Conservation (phyloP, 768 basidiomycete genomes). For the Austroboletus eburneus region DNA sequence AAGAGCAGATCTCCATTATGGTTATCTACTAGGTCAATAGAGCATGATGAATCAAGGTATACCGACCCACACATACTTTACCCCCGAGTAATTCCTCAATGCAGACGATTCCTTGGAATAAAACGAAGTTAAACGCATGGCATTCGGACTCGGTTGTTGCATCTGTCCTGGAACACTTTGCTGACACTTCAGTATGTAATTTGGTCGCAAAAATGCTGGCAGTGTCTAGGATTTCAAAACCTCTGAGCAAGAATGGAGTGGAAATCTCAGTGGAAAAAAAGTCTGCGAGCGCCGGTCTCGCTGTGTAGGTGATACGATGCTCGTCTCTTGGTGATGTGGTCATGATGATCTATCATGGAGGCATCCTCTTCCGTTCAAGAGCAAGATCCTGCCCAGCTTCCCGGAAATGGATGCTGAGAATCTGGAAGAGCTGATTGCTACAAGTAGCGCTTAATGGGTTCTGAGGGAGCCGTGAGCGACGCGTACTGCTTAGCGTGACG, state of each 20-base stretch:
- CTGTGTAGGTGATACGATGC: not conserved
- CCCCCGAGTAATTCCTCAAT: not conserved
- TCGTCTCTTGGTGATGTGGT: not conserved
- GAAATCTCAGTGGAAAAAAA: not conserved
- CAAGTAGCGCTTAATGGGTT: not conserved
- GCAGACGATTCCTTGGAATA: not conserved
- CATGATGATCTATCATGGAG: not conserved
- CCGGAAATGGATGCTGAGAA: not conserved
- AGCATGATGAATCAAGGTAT: not conserved
- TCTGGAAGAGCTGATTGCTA: not conserved
- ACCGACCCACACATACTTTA: not conserved
- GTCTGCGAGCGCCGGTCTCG: not conserved
- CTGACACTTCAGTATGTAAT: not conserved
- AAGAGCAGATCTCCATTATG: not conserved
- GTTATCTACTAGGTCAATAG: not conserved
- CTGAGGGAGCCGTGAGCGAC: too few relatives aligned
- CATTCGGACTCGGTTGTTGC: not conserved
- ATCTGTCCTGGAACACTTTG: not conserved
- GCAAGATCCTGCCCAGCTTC: not conserved
- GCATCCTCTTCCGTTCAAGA: not conserved
- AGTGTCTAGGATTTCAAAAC: not conserved
- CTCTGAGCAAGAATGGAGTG: not conserved
- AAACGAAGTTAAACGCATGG: not conserved
- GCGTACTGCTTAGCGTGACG: too few relatives aligned
- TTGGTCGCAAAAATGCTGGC: not conserved